Evolutionary conservation across 257 asterid species (phyloP), one percentile per base, ranked within the genome.

Genomic region (Phtheirospermum japonicum): DNA sequence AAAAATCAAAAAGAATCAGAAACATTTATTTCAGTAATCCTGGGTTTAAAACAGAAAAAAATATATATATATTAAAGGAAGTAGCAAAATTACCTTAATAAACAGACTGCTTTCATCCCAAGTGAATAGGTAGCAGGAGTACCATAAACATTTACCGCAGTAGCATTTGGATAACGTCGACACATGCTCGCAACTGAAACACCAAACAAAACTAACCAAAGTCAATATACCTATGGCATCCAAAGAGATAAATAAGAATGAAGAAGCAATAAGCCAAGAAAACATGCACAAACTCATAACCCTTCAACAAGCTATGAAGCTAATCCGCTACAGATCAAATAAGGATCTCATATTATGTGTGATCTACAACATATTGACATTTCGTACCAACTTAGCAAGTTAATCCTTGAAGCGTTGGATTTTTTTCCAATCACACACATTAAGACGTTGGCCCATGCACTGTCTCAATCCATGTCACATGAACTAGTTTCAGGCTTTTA

Each of bases 111-210:
- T 54, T 65, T 71, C 85, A 82, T 78, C 57, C 70, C 85, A 46
- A 86, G 85, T 45, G 71, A 52, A 66, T 84, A 75, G 59, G 80
- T 66, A 45, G 68, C 67, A 65, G 79, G 84, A 62, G 89, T 63
- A 55, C 87, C 92, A 45, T 73, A 84, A 7, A 80, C 59, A 70
- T 86, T 86, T 12, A 78, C 79, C n/a, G 80, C 74, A 64, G 80
- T 80, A 42, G 95, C 95, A 75, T 84, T 84, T 60, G 95, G 95
- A 72, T 82, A 84, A 34, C 87, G 85, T n/a, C 34, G 84, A 70
- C 95, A 86, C 77, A 86, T 80, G 52, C 73, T 79, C 67, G 71
- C 85, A 80, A 86, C 95, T 86, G 73, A 65, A 78, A 69, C 64
- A 55, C 46, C 56, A 63, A 65, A 32, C 34, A 74, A 52, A 40